Evolutionary conservation across 306 rosid species (phyloP), one percentile per base, ranked within the genome.

Genomic region (Dicorynia guianensis): DNA sequence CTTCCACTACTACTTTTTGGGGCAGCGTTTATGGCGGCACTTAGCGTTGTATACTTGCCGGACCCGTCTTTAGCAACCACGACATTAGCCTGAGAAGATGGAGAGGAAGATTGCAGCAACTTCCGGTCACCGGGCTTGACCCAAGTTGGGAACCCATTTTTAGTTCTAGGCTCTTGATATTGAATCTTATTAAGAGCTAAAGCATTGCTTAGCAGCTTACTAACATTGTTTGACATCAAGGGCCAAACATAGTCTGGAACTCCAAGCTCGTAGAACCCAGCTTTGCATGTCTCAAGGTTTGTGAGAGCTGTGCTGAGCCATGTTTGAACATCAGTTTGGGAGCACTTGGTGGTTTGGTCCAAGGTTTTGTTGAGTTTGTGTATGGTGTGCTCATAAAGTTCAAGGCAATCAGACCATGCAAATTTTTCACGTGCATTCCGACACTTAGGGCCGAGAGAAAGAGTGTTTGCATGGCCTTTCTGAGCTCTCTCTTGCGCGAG

Each of bases 11-110:
- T 79, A 0, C 74, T 11, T 20, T 40, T 64, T 0, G 84, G 62
- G 0, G 79, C 86, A 0, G 83, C 75, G 3, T 5, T 55, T 6
- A 87, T 49, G 2, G 91, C 91, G 36, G 43, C 85, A 0, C 12
- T 63, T 18, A 87, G 38, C n/a, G 91, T 87, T 25, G 30, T 25
- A 25, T 25, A 25, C 30, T 25, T 25, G 30, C 30, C 30, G 30
- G 30, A 25, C 1, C 91, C 87, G 10, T 87, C 91, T 14, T 63
- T 19, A 11, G 89, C 91, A 77, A 87, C 91, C 82, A 87, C 89
- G 0, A 63, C 65, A 11, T 87, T 36, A 0, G 87, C 91, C 19
- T 14, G 42, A 2, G 74, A 47, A 6, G 83, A 61, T 3, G 80
- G 75, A 0, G 90, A 72, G 47, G 80, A 39, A 3, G 91, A 84